A percentile compares a stretch with the other conserved stretches of the same genome.
Conservation (phyloP, 352 stramenopile species). For the Phytophthora boehmeriae region DNA sequence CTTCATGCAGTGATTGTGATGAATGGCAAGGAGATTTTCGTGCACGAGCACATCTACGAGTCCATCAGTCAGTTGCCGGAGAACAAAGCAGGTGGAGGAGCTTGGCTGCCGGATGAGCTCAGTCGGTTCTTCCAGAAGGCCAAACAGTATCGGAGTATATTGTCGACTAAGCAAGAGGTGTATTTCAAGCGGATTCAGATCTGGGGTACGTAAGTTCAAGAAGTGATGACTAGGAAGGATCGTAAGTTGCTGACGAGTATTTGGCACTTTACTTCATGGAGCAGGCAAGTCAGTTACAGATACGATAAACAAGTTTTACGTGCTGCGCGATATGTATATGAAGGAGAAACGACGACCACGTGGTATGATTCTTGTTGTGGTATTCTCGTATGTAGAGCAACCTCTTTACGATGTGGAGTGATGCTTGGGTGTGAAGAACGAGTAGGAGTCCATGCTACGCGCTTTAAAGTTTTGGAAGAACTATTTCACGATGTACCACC, state of each 20-base stretch:
- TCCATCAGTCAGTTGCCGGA: conserved; percentile 61
- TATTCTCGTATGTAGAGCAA: background rate
- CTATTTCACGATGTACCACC: conserved; percentile 62
- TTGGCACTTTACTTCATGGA: background rate
- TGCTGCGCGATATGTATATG: conserved; percentile 69
- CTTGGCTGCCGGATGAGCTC: conserved; percentile 78
- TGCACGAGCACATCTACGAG: conserved; percentile 78
- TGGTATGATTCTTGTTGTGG: conserved; percentile 17
- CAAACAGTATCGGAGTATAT: conserved; percentile 55
- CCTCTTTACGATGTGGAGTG: conserved; percentile 3
- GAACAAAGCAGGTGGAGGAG: conserved; percentile 54
- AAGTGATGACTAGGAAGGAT: background rate
- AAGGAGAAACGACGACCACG: conserved; percentile 37
- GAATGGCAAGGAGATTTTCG: conserved; percentile 44
- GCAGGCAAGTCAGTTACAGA: conserved; percentile 66
- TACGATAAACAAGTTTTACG: conserved; percentile 75
- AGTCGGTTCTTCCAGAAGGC: conserved; percentile 63
- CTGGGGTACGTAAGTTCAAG: conserved; percentile 39
- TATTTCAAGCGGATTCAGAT: conserved; percentile 79
- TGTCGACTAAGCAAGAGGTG: conserved; percentile 41
- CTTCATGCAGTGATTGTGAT: conserved; percentile 31
- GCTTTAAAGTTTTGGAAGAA: conserved; percentile 45
- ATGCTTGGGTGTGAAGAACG: conserved; percentile 15
- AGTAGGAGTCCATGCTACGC: conserved; percentile 28
- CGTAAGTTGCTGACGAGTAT: background rate